phyloP scores from a whole-genome alignment of 139 green algal species.

The Chlorella vulgaris region DNA sequence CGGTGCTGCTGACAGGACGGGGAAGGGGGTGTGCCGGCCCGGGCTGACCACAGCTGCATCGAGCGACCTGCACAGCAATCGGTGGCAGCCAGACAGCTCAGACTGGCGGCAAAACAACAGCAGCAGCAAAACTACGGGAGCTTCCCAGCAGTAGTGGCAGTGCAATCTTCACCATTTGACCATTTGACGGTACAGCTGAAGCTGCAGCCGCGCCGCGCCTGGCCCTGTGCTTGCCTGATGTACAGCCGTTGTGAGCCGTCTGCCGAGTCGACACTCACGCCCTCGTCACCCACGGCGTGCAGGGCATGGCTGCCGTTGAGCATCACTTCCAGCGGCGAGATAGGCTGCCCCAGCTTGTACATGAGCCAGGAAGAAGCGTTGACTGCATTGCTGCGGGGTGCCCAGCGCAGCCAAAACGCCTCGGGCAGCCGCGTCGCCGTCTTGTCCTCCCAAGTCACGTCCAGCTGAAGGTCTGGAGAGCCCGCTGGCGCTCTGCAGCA shows the following conservation, averaged over 20 bases:
- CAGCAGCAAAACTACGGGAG: too few species aligned
- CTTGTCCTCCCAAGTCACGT: slow-evolving; percentile 66
- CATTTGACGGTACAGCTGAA: too few species aligned
- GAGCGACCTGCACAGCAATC: slow-evolving; percentile 40
- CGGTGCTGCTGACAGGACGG: slow-evolving; percentile 22
- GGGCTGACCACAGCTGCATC: slow-evolving; percentile 59
- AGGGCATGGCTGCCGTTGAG: slow-evolving; percentile 62
- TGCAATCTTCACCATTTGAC: too few species aligned
- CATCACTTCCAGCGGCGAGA: slow-evolving; percentile 59
- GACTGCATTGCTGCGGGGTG: slow-evolving; percentile 28
- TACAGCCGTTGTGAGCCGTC: slow-evolving; percentile 15
- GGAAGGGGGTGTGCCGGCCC: slow-evolving; percentile 50
- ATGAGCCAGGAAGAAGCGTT: slow-evolving; percentile 49
- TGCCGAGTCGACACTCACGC: slow-evolving; percentile 41
- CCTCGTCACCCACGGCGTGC: slow-evolving; percentile 55
- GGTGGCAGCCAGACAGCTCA: too few species aligned
- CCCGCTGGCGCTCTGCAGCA: not conserved
- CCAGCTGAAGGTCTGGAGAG: slow-evolving; percentile 28
- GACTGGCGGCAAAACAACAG: too few species aligned
- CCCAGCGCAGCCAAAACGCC: slow-evolving; percentile 44
- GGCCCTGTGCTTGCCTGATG: too few species aligned
- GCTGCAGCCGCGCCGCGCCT: too few species aligned
- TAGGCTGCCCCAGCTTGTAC: slow-evolving; percentile 56
- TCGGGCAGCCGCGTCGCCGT: slow-evolving; percentile 69
- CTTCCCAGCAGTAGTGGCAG: too few species aligned